These are phyloP conservation scores for Pugionium dolabratum DNA, from an alignment of 345 rosid species.

Conservation along the genomic window DNA sequence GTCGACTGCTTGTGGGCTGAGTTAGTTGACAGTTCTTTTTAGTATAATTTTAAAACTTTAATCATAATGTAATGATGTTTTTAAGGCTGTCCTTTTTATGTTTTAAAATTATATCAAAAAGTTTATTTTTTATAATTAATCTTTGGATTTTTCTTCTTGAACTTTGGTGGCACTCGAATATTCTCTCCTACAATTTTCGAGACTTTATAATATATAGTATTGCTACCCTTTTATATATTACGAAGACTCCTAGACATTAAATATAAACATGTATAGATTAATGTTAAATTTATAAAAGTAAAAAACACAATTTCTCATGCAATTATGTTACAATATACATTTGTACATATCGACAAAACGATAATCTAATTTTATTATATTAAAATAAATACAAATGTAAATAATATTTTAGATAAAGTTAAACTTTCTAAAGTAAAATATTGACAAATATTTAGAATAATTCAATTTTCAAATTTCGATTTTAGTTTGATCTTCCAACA, in stretches of 20 bases:
- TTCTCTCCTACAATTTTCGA: slow-evolving; percentile 79
- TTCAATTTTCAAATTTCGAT: too few species aligned
- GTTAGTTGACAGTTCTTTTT: slow-evolving; percentile 52
- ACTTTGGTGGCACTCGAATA: slow-evolving; percentile 85
- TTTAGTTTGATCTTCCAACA: too few species aligned
- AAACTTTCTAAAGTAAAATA: too few species aligned
- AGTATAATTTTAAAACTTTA: slow-evolving; percentile 42
- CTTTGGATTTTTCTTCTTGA: slow-evolving; percentile 87
- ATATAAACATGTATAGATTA: too few species aligned
- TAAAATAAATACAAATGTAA: too few species aligned
- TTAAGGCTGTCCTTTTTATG: slow-evolving; percentile 31
- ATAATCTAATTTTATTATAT: too few species aligned
- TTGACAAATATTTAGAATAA: too few species aligned
- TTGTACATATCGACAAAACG: too few species aligned
- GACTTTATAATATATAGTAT: slow-evolving; percentile 31
- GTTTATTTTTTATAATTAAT: slow-evolving; percentile 43
- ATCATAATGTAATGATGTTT: slow-evolving; percentile 95
- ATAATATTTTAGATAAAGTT: too few species aligned
- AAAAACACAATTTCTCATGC: too few species aligned
- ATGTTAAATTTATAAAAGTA: too few species aligned
- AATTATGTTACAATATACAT: too few species aligned
- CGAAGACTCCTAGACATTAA: slow-evolving; percentile 1
- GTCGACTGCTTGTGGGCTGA: slow-evolving; percentile 92
- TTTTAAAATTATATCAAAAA: slow-evolving; percentile 14
- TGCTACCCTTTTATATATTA: slow-evolving; percentile 21